These are phyloP conservation scores for Pezicula neosporulosa DNA, from an alignment of 2,329 filamentous ascomycete genomes.

Conservation along the genomic window DNA sequence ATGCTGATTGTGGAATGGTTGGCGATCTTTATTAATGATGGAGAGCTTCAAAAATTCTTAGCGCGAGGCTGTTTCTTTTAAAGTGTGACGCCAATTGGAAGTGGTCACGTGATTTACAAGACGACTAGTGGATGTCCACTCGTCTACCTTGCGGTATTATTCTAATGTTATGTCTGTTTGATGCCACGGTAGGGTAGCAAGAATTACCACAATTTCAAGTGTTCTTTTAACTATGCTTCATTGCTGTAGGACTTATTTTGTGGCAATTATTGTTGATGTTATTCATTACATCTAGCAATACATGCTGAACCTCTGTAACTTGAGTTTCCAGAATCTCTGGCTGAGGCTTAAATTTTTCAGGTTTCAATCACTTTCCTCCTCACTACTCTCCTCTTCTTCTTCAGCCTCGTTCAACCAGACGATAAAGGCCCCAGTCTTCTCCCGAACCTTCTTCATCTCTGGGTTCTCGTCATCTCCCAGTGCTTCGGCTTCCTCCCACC, in stretches of 20 bases:
- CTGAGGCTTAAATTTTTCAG: not conserved
- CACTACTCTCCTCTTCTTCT: slow-evolving; percentile 61
- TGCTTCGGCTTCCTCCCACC: slow-evolving; percentile 71
- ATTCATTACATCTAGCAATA: not conserved
- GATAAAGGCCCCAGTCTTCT: slow-evolving; percentile 73
- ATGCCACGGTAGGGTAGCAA: too few relatives aligned
- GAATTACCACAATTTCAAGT: too few relatives aligned
- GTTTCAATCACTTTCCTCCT: slow-evolving; percentile 12
- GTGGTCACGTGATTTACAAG: too few relatives aligned
- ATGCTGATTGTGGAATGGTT: not conserved
- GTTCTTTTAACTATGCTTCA: too few relatives aligned
- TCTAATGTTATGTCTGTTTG: too few relatives aligned
- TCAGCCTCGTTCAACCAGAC: slow-evolving; percentile 80
- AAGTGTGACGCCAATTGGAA: too few relatives aligned
- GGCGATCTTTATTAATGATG: too few relatives aligned
- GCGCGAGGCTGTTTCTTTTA: not conserved
- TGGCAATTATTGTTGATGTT: too few relatives aligned
- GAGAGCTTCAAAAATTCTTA: too few relatives aligned
- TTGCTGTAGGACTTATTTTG: too few relatives aligned
- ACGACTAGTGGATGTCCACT: too few relatives aligned
- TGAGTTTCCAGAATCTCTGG: not conserved
- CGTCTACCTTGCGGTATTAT: too few relatives aligned
- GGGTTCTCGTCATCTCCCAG: slow-evolving; percentile 61
- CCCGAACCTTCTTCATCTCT: slow-evolving; percentile 66
- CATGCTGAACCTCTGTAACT: not conserved